Evolutionary conservation across 345 rosid species (phyloP).

Genomic region (Camelina laxa): DNA sequence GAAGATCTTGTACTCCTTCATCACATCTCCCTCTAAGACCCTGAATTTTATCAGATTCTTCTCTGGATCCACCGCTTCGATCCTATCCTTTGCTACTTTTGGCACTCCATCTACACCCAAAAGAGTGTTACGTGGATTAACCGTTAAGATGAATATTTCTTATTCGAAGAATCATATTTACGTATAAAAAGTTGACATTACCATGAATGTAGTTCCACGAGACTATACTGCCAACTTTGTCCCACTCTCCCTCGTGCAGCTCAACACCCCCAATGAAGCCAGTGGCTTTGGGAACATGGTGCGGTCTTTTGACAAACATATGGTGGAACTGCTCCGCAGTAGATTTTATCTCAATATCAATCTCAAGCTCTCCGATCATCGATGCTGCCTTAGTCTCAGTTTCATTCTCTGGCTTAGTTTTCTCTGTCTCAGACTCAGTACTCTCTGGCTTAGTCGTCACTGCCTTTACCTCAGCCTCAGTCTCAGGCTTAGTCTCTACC

Average conservation of each 20-base stretch:
- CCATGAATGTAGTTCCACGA: constrained; percentile 30
- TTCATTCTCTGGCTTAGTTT: too few relatives aligned
- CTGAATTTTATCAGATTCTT: constrained; percentile 14
- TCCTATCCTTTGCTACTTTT: constrained; percentile 32
- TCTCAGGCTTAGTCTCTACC: background rate
- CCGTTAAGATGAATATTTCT: background rate
- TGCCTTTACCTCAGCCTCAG: background rate
- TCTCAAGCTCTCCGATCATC: background rate
- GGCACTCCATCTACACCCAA: constrained; percentile 33
- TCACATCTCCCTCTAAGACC: constrained; percentile 28
- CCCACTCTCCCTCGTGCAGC: constrained; percentile 35
- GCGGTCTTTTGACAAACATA: constrained; percentile 20
- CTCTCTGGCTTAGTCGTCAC: too few relatives aligned
- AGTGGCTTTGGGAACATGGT: constrained; percentile 18
- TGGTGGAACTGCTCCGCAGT: constrained; percentile 14
- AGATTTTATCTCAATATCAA: constrained; percentile 14
- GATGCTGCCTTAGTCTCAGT: background rate
- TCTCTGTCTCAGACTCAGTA: background rate
- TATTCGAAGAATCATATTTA: background rate
- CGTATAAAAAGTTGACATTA: background rate
- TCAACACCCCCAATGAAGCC: constrained; percentile 9
- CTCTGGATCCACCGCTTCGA: constrained; percentile 33
- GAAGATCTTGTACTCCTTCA: constrained; percentile 31
- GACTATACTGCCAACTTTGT: constrained; percentile 35
- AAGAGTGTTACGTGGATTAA: background rate